Evolutionary conservation across 2,329 filamentous ascomycete genomes (phyloP).

Genomic region (Capronia epimyces): DNA sequence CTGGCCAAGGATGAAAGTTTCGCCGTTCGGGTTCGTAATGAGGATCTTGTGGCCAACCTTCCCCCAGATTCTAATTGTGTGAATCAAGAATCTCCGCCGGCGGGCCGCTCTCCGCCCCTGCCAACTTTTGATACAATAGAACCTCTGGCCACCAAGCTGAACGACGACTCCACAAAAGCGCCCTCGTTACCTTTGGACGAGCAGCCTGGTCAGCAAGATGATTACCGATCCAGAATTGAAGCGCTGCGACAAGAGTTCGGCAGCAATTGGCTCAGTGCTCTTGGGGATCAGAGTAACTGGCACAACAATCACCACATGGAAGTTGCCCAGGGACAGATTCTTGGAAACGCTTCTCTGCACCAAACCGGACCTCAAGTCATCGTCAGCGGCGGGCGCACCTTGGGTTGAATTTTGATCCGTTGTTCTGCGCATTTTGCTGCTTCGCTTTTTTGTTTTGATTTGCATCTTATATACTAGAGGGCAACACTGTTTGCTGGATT

Average conservation of each 20-base stretch:
- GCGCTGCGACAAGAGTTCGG: slow-evolving; percentile 78
- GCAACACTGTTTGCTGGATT: slow-evolving; percentile 3
- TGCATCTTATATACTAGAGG: slow-evolving; percentile 13
- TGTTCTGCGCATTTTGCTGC: not conserved
- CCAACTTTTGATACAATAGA: slow-evolving; percentile 51
- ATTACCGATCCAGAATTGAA: slow-evolving; percentile 86
- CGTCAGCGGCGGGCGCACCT: slow-evolving; percentile 38
- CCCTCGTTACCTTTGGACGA: slow-evolving; percentile 11
- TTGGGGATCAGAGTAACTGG: slow-evolving; percentile 67
- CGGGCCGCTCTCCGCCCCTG: slow-evolving; percentile 35
- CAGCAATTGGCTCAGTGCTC: slow-evolving; percentile 76
- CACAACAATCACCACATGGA: slow-evolving; percentile 32
- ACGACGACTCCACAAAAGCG: slow-evolving; percentile 12
- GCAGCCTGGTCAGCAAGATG: slow-evolving; percentile 43
- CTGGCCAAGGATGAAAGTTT: slow-evolving; percentile 45
- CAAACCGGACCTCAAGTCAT: slow-evolving; percentile 39
- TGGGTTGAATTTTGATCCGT: slow-evolving; percentile 29
- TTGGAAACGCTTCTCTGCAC: slow-evolving; percentile 27
- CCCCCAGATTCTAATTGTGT: slow-evolving; percentile 6
- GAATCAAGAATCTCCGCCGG: slow-evolving; percentile 18
- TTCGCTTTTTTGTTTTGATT: not conserved
- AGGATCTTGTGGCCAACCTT: slow-evolving; percentile 18
- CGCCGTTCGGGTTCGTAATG: slow-evolving; percentile 13
- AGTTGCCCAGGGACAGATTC: slow-evolving; percentile 20
- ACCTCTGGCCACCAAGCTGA: slow-evolving; percentile 7